phyloP scores from a whole-genome alignment of 257 asterid genomes.

The Capsicum baccatum region DNA sequence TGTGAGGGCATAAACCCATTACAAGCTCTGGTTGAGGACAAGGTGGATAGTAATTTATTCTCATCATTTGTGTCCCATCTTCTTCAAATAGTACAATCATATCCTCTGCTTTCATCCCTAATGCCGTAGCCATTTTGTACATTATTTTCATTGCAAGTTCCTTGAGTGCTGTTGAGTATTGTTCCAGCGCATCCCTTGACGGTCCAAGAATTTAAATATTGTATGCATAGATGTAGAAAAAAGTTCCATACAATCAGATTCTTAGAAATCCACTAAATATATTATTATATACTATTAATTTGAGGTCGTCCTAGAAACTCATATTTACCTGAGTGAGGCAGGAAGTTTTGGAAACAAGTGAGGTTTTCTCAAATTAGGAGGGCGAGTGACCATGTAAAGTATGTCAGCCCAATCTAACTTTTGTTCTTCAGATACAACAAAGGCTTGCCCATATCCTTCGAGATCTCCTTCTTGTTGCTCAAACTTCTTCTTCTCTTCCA shows the following conservation, averaged over 20 bases:
- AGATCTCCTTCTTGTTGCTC: conserved; percentile 38
- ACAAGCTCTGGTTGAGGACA: conserved; percentile 63
- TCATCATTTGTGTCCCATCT: conserved; percentile 48
- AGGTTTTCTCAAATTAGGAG: conserved; percentile 30
- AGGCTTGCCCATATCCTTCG: conserved; percentile 67
- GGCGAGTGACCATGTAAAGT: conserved; percentile 42
- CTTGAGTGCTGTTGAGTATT: conserved; percentile 47
- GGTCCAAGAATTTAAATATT: not conserved
- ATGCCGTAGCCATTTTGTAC: conserved; percentile 36
- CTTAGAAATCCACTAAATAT: not conserved
- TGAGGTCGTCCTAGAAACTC: too few relatives aligned
- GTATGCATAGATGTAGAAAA: not conserved
- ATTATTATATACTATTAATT: too few relatives aligned
- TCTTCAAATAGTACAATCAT: conserved; percentile 36
- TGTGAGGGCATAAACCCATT: conserved; percentile 54
- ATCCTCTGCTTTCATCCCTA: conserved; percentile 13
- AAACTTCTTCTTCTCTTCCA: conserved; percentile 59
- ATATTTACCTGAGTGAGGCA: not conserved
- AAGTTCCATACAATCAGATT: not conserved
- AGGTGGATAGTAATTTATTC: conserved; percentile 65
- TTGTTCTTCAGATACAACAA: conserved; percentile 64
- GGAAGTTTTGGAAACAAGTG: conserved; percentile 18
- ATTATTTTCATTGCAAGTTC: conserved; percentile 48
- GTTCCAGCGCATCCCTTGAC: conserved; percentile 53
- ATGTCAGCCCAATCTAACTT: conserved; percentile 73